These are phyloP conservation scores for Eremothecium sinecaudum DNA, from an alignment of 1,139 yeast species.

Conservation along the genomic window DNA sequence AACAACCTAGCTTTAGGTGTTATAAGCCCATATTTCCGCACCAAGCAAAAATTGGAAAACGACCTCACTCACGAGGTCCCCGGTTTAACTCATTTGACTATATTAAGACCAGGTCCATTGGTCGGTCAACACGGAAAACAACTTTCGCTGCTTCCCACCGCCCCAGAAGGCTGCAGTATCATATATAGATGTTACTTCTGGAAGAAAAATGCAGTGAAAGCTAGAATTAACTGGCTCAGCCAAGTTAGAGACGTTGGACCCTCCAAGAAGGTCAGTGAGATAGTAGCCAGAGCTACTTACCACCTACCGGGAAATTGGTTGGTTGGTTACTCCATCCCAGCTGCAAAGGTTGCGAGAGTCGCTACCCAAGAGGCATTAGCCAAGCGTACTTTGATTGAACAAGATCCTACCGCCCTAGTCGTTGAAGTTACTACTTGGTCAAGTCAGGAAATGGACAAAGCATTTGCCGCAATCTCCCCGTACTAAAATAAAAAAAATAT, in stretches of 20 bases:
- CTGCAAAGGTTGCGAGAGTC: conserved; percentile 17
- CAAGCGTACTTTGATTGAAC: not conserved
- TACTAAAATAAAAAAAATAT: conserved; percentile 2
- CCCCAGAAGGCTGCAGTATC: conserved; percentile 5
- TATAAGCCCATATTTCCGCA: conserved; percentile 22
- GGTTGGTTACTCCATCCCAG: conserved; percentile 23
- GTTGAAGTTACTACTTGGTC: conserved; percentile 5
- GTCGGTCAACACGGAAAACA: conserved; percentile 19
- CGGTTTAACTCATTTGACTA: conserved; percentile 14
- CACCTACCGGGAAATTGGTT: conserved; percentile 19
- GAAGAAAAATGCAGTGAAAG: conserved; percentile 9
- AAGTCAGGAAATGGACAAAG: conserved; percentile 4
- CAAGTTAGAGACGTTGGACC: conserved; percentile 17
- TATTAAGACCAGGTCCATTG: conserved; percentile 31
- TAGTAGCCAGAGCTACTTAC: conserved; percentile 18
- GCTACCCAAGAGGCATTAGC: conserved; percentile 9
- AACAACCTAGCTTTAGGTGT: conserved; percentile 21
- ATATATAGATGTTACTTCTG: conserved; percentile 1
- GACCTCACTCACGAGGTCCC: conserved; percentile 18
- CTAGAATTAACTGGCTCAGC: conserved; percentile 10
- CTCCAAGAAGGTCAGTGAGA: conserved; percentile 15
- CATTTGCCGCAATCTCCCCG: not conserved
- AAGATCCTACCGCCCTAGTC: not conserved
- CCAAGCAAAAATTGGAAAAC: conserved; percentile 21
- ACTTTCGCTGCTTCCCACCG: not conserved